Conservation (phyloP, 805 yeast genomes). For the Myxozyma neotropica region DNA sequence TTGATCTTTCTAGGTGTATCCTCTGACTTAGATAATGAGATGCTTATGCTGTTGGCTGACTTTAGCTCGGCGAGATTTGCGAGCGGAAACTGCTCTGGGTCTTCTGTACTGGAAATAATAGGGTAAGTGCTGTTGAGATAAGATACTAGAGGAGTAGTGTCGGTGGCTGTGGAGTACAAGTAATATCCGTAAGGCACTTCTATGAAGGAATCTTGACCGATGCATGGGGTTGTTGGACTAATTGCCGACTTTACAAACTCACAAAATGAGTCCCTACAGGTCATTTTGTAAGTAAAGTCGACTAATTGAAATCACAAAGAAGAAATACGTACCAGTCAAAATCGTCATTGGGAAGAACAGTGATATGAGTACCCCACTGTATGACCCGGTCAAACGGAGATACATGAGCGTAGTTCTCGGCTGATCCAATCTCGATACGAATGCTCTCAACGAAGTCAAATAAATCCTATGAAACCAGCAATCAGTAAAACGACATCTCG, state of each 20-base stretch:
- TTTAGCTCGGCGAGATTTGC: neutral
- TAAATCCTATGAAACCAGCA: constrained; percentile 1
- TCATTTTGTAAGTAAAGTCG: neutral
- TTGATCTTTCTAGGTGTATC: constrained; percentile 4
- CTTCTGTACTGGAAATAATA: neutral
- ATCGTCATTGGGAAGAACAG: constrained; percentile 12
- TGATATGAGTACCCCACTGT: constrained; percentile 28
- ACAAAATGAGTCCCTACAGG: constrained; percentile 23
- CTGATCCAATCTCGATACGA: constrained; percentile 24
- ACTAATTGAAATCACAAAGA: too few species aligned
- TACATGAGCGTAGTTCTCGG: constrained; percentile 26
- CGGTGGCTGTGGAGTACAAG: constrained; percentile 20
- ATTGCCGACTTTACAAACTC: constrained; percentile 11
- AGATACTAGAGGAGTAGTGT: neutral
- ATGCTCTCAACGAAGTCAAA: constrained; percentile 13
- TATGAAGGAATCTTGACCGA: constrained; percentile 24
- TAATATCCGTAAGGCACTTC: constrained; percentile 26
- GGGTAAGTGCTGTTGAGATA: constrained; percentile 12
- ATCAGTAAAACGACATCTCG: neutral
- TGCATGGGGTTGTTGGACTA: constrained; percentile 10
- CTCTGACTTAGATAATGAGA: constrained; percentile 10
- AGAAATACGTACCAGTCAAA: constrained; percentile 17
- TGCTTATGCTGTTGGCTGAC: constrained; percentile 16
- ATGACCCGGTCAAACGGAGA: constrained; percentile 29
- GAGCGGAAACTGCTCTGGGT: neutral